These are phyloP conservation scores for Protomyces inouyei DNA, from an alignment of 1,139 yeast genomes.

Conservation along the genomic window DNA sequence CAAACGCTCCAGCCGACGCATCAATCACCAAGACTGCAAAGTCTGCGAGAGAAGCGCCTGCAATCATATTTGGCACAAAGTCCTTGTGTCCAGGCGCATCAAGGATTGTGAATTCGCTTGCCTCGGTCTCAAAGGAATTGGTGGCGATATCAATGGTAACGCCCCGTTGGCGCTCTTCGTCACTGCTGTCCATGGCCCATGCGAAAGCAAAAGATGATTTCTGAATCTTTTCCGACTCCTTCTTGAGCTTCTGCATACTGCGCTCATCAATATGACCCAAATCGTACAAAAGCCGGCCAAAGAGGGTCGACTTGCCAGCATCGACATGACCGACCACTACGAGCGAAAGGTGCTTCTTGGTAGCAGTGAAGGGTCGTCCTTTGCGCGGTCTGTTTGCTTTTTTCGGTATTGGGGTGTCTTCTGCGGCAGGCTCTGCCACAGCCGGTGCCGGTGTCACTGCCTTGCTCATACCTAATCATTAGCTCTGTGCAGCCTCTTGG, in stretches of 20 bases:
- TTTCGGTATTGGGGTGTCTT: constrained; percentile 7
- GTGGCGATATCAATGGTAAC: constrained; percentile 92
- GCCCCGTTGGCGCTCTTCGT: constrained; percentile 76
- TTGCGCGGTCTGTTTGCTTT: constrained; percentile 44
- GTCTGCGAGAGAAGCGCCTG: constrained; percentile 85
- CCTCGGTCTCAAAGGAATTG: constrained; percentile 67
- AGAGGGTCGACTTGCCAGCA: constrained; percentile 92
- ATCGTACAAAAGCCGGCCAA: constrained; percentile 84
- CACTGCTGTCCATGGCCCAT: constrained; percentile 95
- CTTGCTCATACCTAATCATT: background rate
- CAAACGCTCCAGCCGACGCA: constrained; percentile 77
- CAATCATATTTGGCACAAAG: constrained; percentile 97
- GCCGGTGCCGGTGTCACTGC: background rate
- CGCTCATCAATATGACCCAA: constrained; percentile 73
- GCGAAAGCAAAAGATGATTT: constrained; percentile 93
- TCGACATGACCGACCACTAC: constrained; percentile 96
- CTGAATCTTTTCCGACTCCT: constrained; percentile 77
- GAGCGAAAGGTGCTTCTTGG: constrained; percentile 46
- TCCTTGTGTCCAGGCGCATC: constrained; percentile 99
- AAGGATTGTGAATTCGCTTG: constrained; percentile 70
- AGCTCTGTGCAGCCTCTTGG: background rate
- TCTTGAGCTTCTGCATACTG: constrained; percentile 67
- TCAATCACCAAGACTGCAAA: constrained; percentile 71
- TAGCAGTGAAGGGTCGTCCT: constrained; percentile 41
- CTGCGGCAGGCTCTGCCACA: constrained; percentile 25